A percentile compares a stretch with the other conserved stretches of the same genome.
phyloP scores from a whole-genome alignment of 208 protist genomes.

The Acanthamoeba healyi region DNA sequence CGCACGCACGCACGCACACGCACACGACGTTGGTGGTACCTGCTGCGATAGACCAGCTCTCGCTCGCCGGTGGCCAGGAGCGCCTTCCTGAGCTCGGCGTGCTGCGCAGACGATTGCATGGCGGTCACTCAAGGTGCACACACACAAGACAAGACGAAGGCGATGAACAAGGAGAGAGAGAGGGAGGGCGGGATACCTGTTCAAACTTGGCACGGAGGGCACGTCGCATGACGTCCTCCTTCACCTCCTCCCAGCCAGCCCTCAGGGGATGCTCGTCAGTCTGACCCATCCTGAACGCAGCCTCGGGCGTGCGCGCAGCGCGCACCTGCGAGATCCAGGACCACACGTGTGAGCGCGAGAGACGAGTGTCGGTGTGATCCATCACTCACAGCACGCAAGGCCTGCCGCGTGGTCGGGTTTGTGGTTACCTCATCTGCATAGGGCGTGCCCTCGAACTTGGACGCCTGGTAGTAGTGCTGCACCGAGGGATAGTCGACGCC shows the following conservation, averaged over 20 bases:
- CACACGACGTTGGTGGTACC: neutral
- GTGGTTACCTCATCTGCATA: neutral
- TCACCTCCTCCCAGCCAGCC: neutral
- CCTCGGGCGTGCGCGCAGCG: neutral
- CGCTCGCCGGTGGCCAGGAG: neutral
- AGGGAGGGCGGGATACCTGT: neutral
- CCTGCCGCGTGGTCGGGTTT: neutral
- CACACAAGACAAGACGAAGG: neutral
- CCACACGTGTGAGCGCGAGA: too few species aligned
- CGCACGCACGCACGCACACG: too few species aligned
- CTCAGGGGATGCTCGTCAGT: neutral
- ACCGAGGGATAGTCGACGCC: neutral
- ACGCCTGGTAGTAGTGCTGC: neutral
- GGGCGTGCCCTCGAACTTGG: neutral
- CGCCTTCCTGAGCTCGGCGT: neutral
- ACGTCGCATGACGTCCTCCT: neutral
- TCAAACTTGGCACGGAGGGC: slow-evolving; percentile 1
- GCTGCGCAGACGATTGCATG: neutral
- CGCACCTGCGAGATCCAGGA: neutral
- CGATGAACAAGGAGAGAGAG: neutral
- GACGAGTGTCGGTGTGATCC: neutral
- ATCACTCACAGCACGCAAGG: neutral
- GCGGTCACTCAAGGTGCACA: too few species aligned
- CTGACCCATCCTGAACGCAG: neutral
- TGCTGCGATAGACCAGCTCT: neutral